Evolutionary conservation across 129 eudicot genomes (phyloP).

Genomic region (Tagetes erecta): DNA sequence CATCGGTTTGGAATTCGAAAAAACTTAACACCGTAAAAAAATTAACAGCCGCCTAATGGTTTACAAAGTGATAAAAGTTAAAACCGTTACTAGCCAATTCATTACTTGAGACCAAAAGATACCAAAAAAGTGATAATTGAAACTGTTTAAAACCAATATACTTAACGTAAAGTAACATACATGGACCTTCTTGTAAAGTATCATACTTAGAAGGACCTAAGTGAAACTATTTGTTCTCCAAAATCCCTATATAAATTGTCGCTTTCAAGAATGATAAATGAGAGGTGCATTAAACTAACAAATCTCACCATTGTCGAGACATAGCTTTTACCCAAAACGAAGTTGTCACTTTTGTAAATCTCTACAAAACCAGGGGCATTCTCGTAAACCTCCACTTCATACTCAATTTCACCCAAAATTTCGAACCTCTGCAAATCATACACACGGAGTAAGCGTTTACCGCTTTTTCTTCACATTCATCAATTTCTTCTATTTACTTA

Average conservation of each 20-base stretch:
- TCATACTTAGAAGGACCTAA: background rate
- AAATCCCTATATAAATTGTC: conserved; percentile 33
- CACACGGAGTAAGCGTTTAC: conserved; percentile 19
- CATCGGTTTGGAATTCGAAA: too few relatives aligned
- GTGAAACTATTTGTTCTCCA: background rate
- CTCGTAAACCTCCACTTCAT: conserved; percentile 17
- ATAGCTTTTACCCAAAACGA: conserved; percentile 27
- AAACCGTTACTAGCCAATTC: too few relatives aligned
- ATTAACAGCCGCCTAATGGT: too few relatives aligned
- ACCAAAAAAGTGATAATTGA: too few relatives aligned
- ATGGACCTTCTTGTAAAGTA: conserved; percentile 4
- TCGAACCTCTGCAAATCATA: conserved; percentile 21
- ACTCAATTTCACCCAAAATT: conserved; percentile 9
- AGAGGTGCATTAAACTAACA: conserved; percentile 24
- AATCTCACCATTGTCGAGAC: conserved; percentile 35
- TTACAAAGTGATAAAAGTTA: too few relatives aligned
- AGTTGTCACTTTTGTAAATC: conserved; percentile 28
- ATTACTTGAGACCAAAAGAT: too few relatives aligned
- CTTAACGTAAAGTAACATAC: background rate
- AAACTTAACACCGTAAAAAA: too few relatives aligned
- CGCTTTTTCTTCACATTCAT: conserved; percentile 14
- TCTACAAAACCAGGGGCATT: conserved; percentile 23
- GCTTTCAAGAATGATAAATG: conserved; percentile 25
- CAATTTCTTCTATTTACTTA: background rate
- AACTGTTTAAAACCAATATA: too few relatives aligned